Evolutionary conservation across 352 stramenopile species (phyloP), one percentile per base, ranked within the genome.

Genomic region (Globisporangium mamillatum): DNA sequence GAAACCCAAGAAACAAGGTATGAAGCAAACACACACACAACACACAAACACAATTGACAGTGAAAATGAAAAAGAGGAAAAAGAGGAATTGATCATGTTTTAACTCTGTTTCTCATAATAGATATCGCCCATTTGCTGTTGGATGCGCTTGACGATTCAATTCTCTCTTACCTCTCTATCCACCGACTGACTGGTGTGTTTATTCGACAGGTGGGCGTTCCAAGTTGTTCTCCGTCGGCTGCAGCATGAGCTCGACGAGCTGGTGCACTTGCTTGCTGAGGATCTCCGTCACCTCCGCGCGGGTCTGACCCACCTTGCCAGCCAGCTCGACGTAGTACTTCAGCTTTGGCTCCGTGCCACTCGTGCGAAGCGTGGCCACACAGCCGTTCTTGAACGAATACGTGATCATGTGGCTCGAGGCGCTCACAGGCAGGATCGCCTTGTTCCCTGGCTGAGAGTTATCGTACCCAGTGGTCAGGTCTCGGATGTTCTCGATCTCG

Each of bases 331-430:
- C 91, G 75, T 99, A 99, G 75, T 98, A 99, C 81, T 99, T 99
- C 67, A 99, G 97, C 80, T 99, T 99, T 24, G 98, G 98, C 76
- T 99, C 98, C 14, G 98, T 99, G 22, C 98, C 98, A 75, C 95
- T 99, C 41, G 96, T 99, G 68, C 97, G 92, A 63, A 99, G 89
- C 61, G 98, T 99, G 22, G 95, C 91, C 53, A 99, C 93, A 71
- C 92, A 98, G 60, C 97, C 97, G 80, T 99, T 99, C 24, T 70
- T 77, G 69, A 99, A 99, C 41, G 83, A 86, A 77, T 98, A 98
- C 32, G 96, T 99, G 75, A 99, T 98, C 97, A 99, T 99, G 59
- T 98, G 93, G 38, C 82, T 97, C 52, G 93, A 93, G 41, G 82
- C 80, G 67, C 90, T 98, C 18, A 95, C 92, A 0, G 97, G 96